Base-by-base conservation (phyloP, 1,284 basidiomycete genomes). In the Cryptococcus sp. region DNA sequence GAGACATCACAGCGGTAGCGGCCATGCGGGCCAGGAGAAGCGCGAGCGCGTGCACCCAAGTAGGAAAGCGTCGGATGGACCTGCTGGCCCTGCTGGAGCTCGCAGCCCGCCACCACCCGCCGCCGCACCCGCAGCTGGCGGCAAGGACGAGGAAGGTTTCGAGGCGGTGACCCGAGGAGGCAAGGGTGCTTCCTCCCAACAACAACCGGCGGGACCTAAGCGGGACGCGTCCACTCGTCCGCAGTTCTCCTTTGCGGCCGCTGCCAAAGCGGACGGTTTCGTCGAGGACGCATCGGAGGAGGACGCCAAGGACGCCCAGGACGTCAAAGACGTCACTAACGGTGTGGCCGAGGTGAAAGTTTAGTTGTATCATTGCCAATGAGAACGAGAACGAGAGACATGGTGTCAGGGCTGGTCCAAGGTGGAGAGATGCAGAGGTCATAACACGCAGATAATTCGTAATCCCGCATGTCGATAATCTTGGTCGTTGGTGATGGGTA, bases 191-290 rank as follows among this genome's bases (percentile, higher is more conserved):
- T 47, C 53, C 10, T 59, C 54, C 39, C 48, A 57, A 47, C 19
- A 51, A 15, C 54, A 56, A 19, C 45, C 44, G 13, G 60, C 60
- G 48, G 46, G 40, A 42, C 53, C 56, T 46, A 65, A 69, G 61
- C 70, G 70, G 51, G 70, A 70, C 38, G 58, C 65, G 45, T 71
- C 71, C 44, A 66, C 65, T 42, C 55, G 68, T 47, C 61, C 65
- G 10, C 69, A 68, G 31, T 79, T 79, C 62, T 72, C 68, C 31
- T 79, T 78, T 56, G 75, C 76, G 2, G 71, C 72, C 16, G 76
- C 75, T 19, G 74, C 72, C 31, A 67, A 64, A 48, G 60, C 63
- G 23, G 66, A 70, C 27, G 70, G 72, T 51, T 60, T 65, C 48
- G 70, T 65, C 16, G 65, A 59, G 45, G 64, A 67, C 15, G 57